Evolutionary conservation across 495 filamentous ascomycete genomes (phyloP).

Genomic region (Annulohypoxylon bovei): DNA sequence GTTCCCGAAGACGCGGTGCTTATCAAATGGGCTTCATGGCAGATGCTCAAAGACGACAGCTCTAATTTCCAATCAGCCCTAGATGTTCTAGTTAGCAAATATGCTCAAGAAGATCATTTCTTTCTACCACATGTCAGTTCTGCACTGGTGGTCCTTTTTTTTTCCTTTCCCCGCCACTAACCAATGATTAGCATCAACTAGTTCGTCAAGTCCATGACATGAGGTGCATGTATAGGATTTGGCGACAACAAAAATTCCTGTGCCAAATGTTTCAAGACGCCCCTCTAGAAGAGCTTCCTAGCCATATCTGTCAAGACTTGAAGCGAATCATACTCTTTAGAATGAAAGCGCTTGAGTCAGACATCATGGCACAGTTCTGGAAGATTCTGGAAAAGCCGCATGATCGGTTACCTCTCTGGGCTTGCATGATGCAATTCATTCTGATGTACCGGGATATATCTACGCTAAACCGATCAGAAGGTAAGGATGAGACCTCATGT

Average conservation of each 20-base stretch:
- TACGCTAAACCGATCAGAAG: constrained; percentile 26
- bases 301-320: constrained; percentile 37
- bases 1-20: constrained; percentile 25
- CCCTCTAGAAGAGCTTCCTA: constrained; percentile 33
- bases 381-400: constrained; percentile 38
- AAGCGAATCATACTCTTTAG: constrained; percentile 36
- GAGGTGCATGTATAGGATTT: constrained; percentile 49
- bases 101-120: constrained; percentile 27
- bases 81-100: constrained; percentile 37
- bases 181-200: constrained; percentile 38
- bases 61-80: constrained; percentile 41
- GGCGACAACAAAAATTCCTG: constrained; percentile 43
- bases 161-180: constrained; percentile 25
- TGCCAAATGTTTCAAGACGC: constrained; percentile 25
- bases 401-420: constrained; percentile 47
- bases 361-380: constrained; percentile 36
- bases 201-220: constrained; percentile 46
- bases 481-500: constrained; percentile 23
- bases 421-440: constrained; percentile 46
- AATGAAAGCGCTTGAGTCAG: constrained; percentile 41
- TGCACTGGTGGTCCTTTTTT: neutral
- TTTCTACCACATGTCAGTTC: constrained; percentile 43
- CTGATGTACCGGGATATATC: constrained; percentile 45
- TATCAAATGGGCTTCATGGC: constrained; percentile 43
- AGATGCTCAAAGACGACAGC: constrained; percentile 38